Evolutionary conservation across 768 basidiomycete genomes (phyloP).

Genomic region (Kwoniella pini): DNA sequence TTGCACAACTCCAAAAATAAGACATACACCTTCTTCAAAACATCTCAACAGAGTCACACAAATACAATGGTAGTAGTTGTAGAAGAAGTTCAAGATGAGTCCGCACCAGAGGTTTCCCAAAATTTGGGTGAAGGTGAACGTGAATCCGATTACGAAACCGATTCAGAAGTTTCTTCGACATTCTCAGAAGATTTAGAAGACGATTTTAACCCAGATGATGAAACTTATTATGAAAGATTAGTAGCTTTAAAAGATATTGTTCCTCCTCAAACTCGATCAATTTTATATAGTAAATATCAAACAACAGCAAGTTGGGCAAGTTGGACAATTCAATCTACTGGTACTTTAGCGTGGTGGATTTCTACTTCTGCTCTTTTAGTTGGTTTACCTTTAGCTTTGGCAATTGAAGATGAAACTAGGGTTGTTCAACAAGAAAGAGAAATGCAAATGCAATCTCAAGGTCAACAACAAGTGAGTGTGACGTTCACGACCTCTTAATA

Average conservation of each 20-base stretch:
- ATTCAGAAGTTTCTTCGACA: conserved; percentile 61
- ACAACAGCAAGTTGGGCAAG: conserved; percentile 67
- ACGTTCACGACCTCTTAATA: background rate
- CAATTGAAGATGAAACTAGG: conserved; percentile 94
- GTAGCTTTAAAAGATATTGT: conserved; percentile 94
- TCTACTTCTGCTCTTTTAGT: conserved; percentile 92
- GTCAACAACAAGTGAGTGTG: conserved; percentile 75
- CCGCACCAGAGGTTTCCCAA: conserved; percentile 21
- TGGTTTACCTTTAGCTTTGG: conserved; percentile 87
- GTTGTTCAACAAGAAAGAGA: conserved; percentile 92
- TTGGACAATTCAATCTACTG: conserved; percentile 69
- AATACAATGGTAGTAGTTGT: conserved; percentile 67
- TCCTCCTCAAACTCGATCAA: conserved; percentile 81
- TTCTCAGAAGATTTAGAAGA: conserved; percentile 67
- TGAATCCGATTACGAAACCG: conserved; percentile 66
- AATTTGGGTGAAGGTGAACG: conserved; percentile 57
- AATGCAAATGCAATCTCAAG: conserved; percentile 87
- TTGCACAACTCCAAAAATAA: background rate
- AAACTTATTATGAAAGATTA: conserved; percentile 83
- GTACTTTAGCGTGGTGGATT: conserved; percentile 90
- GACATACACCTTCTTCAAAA: background rate
- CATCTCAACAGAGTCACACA: background rate
- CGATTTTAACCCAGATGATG: conserved; percentile 61
- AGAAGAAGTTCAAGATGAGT: conserved; percentile 64
- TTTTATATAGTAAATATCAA: conserved; percentile 65